phyloP scores from a whole-genome alignment of 202 grass and related monocot genomes.

The Eragrostis tef region DNA sequence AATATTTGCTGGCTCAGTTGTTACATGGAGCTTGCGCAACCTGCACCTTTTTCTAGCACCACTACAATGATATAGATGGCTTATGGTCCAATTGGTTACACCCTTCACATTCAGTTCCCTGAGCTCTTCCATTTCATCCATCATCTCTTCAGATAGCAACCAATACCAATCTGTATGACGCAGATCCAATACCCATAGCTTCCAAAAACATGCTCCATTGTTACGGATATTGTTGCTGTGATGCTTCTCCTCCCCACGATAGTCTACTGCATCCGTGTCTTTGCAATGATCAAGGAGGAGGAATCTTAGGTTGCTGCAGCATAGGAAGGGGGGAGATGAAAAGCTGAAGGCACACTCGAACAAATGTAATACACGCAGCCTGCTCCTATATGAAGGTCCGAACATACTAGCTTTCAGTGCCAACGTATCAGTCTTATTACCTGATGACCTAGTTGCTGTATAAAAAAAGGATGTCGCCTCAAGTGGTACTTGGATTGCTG shows the following conservation, averaged over 20 bases:
- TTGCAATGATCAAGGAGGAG: not conserved
- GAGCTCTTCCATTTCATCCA: not conserved
- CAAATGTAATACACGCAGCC: not conserved
- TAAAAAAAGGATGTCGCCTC: not conserved
- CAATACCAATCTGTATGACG: not conserved
- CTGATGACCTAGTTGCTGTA: too few relatives aligned
- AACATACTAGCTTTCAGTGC: not conserved
- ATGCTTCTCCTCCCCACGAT: not conserved
- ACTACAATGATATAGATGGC: not conserved
- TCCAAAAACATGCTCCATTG: not conserved
- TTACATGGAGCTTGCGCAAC: not conserved
- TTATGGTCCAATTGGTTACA: not conserved
- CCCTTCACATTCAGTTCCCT: constrained; percentile 25
- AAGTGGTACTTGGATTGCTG: not conserved
- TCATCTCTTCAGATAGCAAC: not conserved
- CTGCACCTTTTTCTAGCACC: fast-evolving
- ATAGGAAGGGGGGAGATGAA: not conserved
- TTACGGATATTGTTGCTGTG: fast-evolving
- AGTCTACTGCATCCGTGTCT: not conserved
- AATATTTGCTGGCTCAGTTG: too few relatives aligned
- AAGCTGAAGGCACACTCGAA: not conserved
- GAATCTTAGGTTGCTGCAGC: not conserved
- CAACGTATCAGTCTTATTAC: not conserved
- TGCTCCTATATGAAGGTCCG: not conserved
- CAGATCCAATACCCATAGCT: constrained; percentile 19